A percentile compares a stretch with the other conserved stretches of the same genome.
phyloP scores from a whole-genome alignment of 192 early-diverging fungal species.

The Endogone sp. region DNA sequence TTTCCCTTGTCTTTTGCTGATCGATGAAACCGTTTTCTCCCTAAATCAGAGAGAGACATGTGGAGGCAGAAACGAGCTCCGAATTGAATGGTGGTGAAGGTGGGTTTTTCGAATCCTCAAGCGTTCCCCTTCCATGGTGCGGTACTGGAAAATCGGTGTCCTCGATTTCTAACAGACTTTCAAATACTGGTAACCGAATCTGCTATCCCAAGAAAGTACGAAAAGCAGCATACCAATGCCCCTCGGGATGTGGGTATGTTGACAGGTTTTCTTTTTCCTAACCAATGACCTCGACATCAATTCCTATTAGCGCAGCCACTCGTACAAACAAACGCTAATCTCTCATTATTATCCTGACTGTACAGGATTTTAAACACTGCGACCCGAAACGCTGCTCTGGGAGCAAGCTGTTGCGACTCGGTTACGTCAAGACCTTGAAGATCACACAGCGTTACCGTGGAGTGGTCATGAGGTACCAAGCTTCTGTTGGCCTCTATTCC shows the following conservation, averaged over 20 bases:
- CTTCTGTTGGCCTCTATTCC: not conserved
- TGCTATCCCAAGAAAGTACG: too few relatives aligned
- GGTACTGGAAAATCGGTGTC: too few relatives aligned
- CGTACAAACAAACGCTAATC: not conserved
- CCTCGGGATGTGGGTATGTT: constrained; percentile 68
- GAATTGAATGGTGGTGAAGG: too few relatives aligned
- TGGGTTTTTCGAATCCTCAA: too few relatives aligned
- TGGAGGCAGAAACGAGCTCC: too few relatives aligned
- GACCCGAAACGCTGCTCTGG: constrained; percentile 98
- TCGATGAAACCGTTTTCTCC: too few relatives aligned
- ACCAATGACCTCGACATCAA: not conserved
- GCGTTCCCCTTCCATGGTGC: too few relatives aligned
- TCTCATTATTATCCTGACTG: too few relatives aligned
- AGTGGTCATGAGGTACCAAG: constrained; percentile 70
- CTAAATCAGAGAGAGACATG: too few relatives aligned
- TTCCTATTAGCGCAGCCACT: not conserved
- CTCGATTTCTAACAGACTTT: too few relatives aligned
- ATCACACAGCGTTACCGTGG: constrained; percentile 86
- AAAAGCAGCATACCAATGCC: constrained; percentile 52
- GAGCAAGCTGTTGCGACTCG: constrained; percentile 78
- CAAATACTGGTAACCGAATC: too few relatives aligned
- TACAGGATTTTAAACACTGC: constrained; percentile 95
- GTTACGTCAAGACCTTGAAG: constrained; percentile 75
- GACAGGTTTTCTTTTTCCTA: not conserved
- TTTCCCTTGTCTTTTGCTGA: too few relatives aligned